Conservation (phyloP, 306 rosid genomes). For the Castanea crenata region DNA sequence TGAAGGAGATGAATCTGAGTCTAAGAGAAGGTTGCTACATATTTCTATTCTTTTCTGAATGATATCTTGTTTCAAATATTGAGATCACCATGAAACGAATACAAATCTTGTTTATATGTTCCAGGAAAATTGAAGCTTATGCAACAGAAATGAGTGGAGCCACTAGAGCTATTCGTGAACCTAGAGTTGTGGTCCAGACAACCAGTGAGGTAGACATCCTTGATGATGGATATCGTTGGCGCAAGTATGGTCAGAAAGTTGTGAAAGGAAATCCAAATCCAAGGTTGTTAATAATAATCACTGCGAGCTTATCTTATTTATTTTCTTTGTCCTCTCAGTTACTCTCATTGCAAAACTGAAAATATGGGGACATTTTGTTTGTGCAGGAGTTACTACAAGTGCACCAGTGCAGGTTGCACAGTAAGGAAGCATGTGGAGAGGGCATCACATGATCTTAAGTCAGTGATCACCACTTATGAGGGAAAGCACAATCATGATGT, state of each 20-base stretch:
- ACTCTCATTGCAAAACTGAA: conserved; percentile 15
- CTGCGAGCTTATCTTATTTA: background rate
- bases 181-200: conserved; percentile 98
- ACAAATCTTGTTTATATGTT: conserved; percentile 6
- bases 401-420: conserved; percentile 87
- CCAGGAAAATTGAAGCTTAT: conserved; percentile 86
- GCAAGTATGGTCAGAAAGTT: conserved; percentile 95
- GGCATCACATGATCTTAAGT: conserved; percentile 89
- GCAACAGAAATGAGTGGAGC: conserved; percentile 94
- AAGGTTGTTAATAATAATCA: conserved; percentile 43
- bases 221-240: conserved; percentile 97
- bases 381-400: conserved; percentile 97
- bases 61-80: conserved; percentile 22
- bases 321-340: background rate
- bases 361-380: conserved; percentile 8
- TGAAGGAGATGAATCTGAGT: conserved; percentile 92
- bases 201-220: conserved; percentile 98
- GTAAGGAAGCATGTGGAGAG: conserved; percentile 98
- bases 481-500: conserved; percentile 97
- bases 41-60: conserved; percentile 13
- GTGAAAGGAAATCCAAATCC: conserved; percentile 99
- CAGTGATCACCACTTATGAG: conserved; percentile 91
- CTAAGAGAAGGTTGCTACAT: conserved; percentile 76
- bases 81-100: conserved; percentile 15
- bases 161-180: conserved; percentile 94